Evolutionary conservation across 495 filamentous ascomycete genomes (phyloP).

Genomic region (Tetracladium setigerum): DNA sequence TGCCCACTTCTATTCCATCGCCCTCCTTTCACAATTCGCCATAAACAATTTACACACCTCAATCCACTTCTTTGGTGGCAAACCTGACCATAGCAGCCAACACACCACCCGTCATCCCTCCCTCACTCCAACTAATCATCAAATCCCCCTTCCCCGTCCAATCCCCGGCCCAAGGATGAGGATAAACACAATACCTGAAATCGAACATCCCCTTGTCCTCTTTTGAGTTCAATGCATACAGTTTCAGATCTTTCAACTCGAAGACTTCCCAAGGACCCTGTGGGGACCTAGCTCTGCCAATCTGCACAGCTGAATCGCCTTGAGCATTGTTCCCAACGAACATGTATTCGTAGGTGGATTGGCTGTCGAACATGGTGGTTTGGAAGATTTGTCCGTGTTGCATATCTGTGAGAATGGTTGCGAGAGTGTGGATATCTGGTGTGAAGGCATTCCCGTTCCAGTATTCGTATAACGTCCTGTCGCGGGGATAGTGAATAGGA

Average conservation of each 20-base stretch:
- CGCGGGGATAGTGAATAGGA: neutral
- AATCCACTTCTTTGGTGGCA: too few species aligned
- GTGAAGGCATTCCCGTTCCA: conserved; percentile 15
- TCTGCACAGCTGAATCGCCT: conserved; percentile 18
- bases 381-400: conserved; percentile 23
- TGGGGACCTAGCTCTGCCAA: conserved; percentile 15
- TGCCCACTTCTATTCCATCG: too few species aligned
- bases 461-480: neutral
- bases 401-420: conserved; percentile 15
- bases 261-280: conserved; percentile 24
- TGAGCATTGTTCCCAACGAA: conserved; percentile 24
- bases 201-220: neutral
- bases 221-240: conserved; percentile 9
- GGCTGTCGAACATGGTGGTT: conserved; percentile 21
- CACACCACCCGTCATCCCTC: conserved; percentile 21
- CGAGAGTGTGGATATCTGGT: conserved; percentile 2
- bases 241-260: conserved; percentile 8
- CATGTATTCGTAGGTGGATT: conserved; percentile 11
- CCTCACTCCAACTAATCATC: conserved; percentile 28
- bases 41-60: too few species aligned
- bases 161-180: conserved; percentile 24
- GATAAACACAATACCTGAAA: conserved; percentile 24
- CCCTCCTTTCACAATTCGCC: too few species aligned
- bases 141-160: conserved; percentile 14
- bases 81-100: conserved; percentile 9